Base-by-base conservation (phyloP, 2,329 filamentous ascomycete species). In the Colletotrichum falcatum region DNA sequence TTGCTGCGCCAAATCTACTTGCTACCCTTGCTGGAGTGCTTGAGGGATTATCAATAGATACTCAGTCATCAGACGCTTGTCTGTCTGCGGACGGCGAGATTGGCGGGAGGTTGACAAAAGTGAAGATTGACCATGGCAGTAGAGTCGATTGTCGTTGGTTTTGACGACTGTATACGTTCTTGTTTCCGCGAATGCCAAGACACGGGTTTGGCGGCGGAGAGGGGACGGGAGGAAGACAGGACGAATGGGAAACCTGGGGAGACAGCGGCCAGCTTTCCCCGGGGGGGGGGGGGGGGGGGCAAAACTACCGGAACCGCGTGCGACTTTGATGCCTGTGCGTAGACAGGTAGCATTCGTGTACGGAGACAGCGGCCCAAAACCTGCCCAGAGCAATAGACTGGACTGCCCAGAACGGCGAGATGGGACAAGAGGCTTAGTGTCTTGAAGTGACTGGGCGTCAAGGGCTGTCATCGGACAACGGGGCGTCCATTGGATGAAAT, bases 371-470 rank as follows among this genome's bases (percentile, higher is more conserved):
- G 56, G 42, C 37, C 48, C 28, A 3, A 66, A 66, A 69, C 61
- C 33, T 33, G 61, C 66, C 66, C 44, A 66, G 55, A 60, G 39
- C 18, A 28, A 55, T 42, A 55, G 44, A 61, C 61, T 65, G 62
- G 66, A 51, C 12, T 55, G 64, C 64, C 64, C 59, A 62, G 61
- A 42, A 60, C 49, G 30, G 39, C 66, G 48, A 66, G n/a, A 23
- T 48, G 23, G 48, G 61, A 69, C 54, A 69, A 61, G 54, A 65
- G 39, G 35, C 46, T 66, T 66, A 35, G 61, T 61, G 61, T 69
- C 55, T 69, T 69, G 39, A 49, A 42, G 46, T 54, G 39, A 66
- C 66, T 60, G n/a, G 66, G 66, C 55, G 7, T 26, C 30, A 54
- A 30, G 61, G 66, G 54, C 37, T 7, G 7, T 5, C 18, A 16